Percentiles rank a stretch among this genome's conserved stretches.
Conservation (phyloP, 73 alveolate species). For the Effrenium voratum region DNA sequence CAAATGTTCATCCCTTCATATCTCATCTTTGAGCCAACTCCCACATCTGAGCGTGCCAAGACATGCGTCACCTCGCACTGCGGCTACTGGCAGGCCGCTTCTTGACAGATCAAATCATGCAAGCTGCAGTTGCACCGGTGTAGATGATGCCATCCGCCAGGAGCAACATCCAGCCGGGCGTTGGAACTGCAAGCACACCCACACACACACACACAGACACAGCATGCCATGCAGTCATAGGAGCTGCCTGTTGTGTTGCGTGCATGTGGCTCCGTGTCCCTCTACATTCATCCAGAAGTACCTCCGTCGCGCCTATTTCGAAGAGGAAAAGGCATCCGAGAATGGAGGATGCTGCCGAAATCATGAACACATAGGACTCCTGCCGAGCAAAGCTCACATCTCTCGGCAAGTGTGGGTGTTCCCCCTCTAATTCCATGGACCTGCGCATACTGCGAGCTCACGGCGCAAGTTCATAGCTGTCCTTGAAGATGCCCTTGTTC, state of each 20-base stretch:
- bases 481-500: conserved; percentile 1
- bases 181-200: background rate
- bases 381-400: too few species aligned
- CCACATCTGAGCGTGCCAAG: too few species aligned
- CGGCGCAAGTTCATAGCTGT: too few species aligned
- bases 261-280: background rate
- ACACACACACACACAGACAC: background rate
- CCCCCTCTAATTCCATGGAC: too few species aligned
- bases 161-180: conserved; percentile 63
- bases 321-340: conserved; percentile 38
- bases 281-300: background rate
- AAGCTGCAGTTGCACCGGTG: conserved; percentile 68
- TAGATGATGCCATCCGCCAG: conserved; percentile 79
- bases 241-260: background rate
- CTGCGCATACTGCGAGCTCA: too few species aligned
- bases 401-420: too few species aligned
- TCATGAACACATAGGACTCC: conserved; percentile 74
- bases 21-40: too few species aligned
- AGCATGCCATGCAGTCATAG: background rate
- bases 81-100: too few species aligned
- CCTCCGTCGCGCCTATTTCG: conserved; percentile 42
- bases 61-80: too few species aligned
- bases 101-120: too few species aligned
- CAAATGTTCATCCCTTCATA: too few species aligned
- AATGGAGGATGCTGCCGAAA: conserved; percentile 74